Evolutionary conservation across 2,329 filamentous ascomycete species (phyloP).

Genomic region (Pseudogymnoascus sp.): DNA sequence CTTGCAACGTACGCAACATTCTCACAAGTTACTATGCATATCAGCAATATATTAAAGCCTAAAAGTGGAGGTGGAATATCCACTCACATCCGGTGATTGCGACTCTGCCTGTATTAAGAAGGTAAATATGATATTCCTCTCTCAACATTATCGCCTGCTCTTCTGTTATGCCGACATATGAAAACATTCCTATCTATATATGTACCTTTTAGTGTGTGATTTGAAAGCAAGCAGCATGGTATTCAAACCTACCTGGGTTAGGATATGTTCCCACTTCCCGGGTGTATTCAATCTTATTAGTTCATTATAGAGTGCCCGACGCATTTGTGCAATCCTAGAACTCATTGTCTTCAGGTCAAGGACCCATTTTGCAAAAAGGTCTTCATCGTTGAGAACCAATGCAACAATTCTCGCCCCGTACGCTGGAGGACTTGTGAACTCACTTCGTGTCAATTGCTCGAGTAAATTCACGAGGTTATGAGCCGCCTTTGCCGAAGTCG

Average conservation of each 20-base stretch:
- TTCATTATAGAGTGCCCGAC: constrained; percentile 29
- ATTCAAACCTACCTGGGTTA: constrained; percentile 23
- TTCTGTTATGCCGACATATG: background rate
- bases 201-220: background rate
- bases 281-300: constrained; percentile 29
- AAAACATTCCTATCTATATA: background rate
- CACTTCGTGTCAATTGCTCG: constrained; percentile 22
- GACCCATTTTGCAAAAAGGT: constrained; percentile 29
- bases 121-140: background rate
- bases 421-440: constrained; percentile 31
- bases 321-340: constrained; percentile 31
- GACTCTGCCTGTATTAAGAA: background rate
- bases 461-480: constrained; percentile 30
- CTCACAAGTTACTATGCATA: background rate
- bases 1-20: background rate
- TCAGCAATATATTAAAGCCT: background rate
- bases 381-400: constrained; percentile 26
- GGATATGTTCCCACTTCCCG: constrained; percentile 33
- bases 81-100: background rate
- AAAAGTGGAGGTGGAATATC: background rate
- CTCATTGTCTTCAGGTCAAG: constrained; percentile 34
- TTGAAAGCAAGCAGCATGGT: background rate
- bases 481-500: constrained; percentile 12
- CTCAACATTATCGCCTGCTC: background rate
- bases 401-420: constrained; percentile 32